A percentile compares a stretch with the other conserved stretches of the same genome.
phyloP scores from a whole-genome alignment of 2,329 filamentous ascomycete species.

The Trichoderma asperellum region DNA sequence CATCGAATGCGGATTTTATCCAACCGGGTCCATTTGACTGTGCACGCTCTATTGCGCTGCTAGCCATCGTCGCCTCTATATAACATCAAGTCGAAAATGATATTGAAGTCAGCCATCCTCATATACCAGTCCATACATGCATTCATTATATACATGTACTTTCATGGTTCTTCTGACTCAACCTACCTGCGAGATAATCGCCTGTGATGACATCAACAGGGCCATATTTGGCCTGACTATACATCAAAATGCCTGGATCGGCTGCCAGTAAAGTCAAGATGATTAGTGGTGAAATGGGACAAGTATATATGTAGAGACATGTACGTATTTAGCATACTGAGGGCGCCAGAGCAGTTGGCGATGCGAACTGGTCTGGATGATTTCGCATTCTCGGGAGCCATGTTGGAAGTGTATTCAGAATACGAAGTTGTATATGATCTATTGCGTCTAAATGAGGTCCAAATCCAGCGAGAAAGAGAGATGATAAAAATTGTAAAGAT shows the following conservation, averaged over 20 bases:
- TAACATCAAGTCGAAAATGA: background rate
- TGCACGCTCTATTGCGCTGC: constrained; percentile 30
- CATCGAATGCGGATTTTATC: constrained; percentile 32
- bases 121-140: background rate
- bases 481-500: background rate
- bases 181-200: constrained; percentile 53
- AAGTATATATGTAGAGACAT: background rate
- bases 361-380: constrained; percentile 32
- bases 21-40: background rate
- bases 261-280: constrained; percentile 10
- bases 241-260: constrained; percentile 37
- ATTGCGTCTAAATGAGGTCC: background rate
- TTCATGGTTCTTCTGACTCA: no score
- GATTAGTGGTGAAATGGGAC: background rate
- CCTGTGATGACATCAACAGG: constrained; percentile 55
- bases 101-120: background rate
- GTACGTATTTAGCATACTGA: constrained; percentile 27
- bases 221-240: constrained; percentile 38
- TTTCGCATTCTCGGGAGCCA: background rate
- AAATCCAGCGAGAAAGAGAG: background rate
- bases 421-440: background rate
- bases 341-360: constrained; percentile 37
- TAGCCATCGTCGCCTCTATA: constrained; percentile 39
- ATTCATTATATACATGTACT: background rate
- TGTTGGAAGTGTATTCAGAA: background rate